Percentiles rank a stretch among this genome's conserved stretches.
Evolutionary conservation across 2,329 filamentous ascomycete genomes (phyloP).

Genomic region (Hypoxylon sp.): DNA sequence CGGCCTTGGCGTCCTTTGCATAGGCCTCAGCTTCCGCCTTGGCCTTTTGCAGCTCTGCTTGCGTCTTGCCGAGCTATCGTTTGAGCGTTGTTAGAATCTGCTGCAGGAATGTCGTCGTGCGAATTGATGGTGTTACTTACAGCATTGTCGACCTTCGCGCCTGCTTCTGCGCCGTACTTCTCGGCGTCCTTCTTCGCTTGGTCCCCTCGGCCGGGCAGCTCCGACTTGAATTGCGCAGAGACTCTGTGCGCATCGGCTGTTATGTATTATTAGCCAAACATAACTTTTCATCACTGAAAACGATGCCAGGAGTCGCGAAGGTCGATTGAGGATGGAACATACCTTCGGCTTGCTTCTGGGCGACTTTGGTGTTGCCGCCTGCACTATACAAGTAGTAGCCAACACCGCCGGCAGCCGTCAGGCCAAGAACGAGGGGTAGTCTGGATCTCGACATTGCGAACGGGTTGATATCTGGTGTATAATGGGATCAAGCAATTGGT

Average conservation of each 20-base stretch:
- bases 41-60: slow-evolving; percentile 71
- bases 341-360: slow-evolving; percentile 91
- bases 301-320: neutral
- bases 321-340: slow-evolving; percentile 30
- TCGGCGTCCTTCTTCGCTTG: slow-evolving; percentile 75
- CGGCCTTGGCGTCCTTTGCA: slow-evolving; percentile 72
- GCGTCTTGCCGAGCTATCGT: slow-evolving; percentile 70
- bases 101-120: neutral
- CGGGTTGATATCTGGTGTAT: slow-evolving; percentile 2
- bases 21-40: slow-evolving; percentile 71
- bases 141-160: slow-evolving; percentile 75
- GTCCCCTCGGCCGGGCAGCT: slow-evolving; percentile 72
- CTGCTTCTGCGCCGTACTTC: slow-evolving; percentile 70
- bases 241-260: slow-evolving; percentile 81
- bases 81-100: slow-evolving; percentile 9
- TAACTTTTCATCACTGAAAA: neutral
- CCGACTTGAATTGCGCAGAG: slow-evolving; percentile 73
- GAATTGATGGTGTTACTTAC: slow-evolving; percentile 62
- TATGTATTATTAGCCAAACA: slow-evolving; percentile 8
- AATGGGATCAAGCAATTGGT: neutral
- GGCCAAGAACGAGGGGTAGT: slow-evolving; percentile 64
- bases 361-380: slow-evolving; percentile 82
- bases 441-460: slow-evolving; percentile 40
- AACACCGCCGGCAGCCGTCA: slow-evolving; percentile 73
- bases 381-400: slow-evolving; percentile 94